These are phyloP conservation scores for Pulveroboletus frians DNA, from an alignment of 768 basidiomycete species.

Conservation along the genomic window DNA sequence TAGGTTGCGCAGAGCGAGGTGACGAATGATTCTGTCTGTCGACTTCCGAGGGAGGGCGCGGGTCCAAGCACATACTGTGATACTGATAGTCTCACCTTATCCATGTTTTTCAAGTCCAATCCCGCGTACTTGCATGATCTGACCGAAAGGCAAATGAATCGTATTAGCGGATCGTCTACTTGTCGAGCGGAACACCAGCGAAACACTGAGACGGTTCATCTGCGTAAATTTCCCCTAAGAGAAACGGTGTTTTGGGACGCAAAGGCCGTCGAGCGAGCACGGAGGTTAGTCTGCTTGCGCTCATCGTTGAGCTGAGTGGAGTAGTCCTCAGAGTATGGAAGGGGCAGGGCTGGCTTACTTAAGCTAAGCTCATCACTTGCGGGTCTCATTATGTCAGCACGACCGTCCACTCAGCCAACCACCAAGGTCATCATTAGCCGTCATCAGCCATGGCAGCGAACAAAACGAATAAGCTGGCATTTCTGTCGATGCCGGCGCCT, in stretches of 20 bases:
- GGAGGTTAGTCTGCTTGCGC: slow-evolving; percentile 2
- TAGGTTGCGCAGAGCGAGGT: slow-evolving; percentile 14
- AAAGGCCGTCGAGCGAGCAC: neutral
- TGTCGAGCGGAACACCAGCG: neutral
- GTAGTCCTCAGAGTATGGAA: no score
- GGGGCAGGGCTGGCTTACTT: no score
- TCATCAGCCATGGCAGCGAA: slow-evolving; percentile 36
- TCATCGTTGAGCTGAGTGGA: slow-evolving; percentile 3
- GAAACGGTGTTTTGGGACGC: neutral
- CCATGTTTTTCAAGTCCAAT: neutral
- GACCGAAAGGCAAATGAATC: neutral
- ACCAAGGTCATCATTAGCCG: no score
- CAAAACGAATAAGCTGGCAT: slow-evolving; percentile 81
- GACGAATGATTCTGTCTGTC: slow-evolving; percentile 13
- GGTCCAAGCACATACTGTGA: no score
- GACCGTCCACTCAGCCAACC: no score
- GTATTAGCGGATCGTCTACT: neutral
- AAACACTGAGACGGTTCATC: slow-evolving; percentile 1
- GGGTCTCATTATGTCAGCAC: no score
- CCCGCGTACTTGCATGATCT: neutral
- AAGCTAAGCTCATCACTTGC: no score
- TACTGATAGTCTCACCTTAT: neutral
- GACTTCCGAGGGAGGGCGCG: neutral
- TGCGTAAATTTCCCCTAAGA: slow-evolving; percentile 22
- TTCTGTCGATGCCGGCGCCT: slow-evolving; percentile 88